Base-by-base conservation (phyloP, 768 basidiomycete species). In the Candolleomyces eurysporus region DNA sequence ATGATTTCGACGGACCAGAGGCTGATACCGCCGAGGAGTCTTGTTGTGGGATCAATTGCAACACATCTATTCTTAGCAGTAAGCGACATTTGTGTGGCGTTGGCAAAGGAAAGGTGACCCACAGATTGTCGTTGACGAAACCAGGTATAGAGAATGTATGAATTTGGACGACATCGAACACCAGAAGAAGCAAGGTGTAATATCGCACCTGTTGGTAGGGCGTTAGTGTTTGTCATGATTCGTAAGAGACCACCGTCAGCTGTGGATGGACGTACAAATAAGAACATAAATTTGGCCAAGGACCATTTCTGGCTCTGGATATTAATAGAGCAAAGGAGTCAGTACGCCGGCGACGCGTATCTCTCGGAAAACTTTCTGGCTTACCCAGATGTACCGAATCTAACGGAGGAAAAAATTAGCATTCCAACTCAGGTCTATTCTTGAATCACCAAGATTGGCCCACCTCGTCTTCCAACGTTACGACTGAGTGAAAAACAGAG, bases 1-100 rank as follows among this genome's bases (percentile, higher is more conserved):
- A 82, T 69, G n/a, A 82, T 78, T 65, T 83, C 79, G 17, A 83
- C 72, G 32, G 78, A 74, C 81, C 82, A 82, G 8, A 83, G 67
- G 46, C 75, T 76, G 36, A 82, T 70, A 2, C 77, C 80, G 7
- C 82, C 80, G 4, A 74, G 73, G 14, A 80, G 66, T 5, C 79
- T 75, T 30, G 73, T 79, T 10, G 76, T 72, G 4, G 79, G 73
- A 63, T 80, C 80, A 69, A 78, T 78, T 2, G 73, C 76, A 19
- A 81, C 69, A 59, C 80, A 82, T 45, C 82, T 82, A 43, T 21
- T 39, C n/a, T 4, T 6, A 40, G 32, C 5, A n/a, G 55, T 43
- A 53, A 56, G 9, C 16, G n/a, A 58, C 8, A 32, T 4, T 51
- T 13, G n/a, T 43, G 42, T n/a, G 11, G n/a, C n/a, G n/a, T 13